Conservation (phyloP, 768 basidiomycete species). For the Neoboletus subvelutipes region DNA sequence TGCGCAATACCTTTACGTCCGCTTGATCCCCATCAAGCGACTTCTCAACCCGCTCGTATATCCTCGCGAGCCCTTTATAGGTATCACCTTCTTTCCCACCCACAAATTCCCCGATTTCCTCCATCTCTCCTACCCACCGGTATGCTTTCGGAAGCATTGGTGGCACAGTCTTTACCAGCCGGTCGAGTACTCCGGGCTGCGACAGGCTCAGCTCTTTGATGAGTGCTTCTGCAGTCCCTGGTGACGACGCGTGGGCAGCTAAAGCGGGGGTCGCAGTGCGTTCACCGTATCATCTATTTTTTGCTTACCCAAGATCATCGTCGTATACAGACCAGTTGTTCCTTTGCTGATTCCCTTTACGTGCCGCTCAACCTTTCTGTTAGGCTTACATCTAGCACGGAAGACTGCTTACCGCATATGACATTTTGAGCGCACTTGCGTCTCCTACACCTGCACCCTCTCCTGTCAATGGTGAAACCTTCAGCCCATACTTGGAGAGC, state of each 20-base stretch:
- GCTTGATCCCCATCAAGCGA: conserved; percentile 38
- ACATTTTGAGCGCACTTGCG: conserved; percentile 65
- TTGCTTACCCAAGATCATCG: conserved; percentile 52
- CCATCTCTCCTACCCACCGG: conserved; percentile 62
- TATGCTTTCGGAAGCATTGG: conserved; percentile 62
- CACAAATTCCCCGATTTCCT: conserved; percentile 60
- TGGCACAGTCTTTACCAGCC: conserved; percentile 40
- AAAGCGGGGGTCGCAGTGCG: conserved; percentile 2
- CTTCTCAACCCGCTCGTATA: conserved; percentile 45
- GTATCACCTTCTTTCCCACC: conserved; percentile 44
- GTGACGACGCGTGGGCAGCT: conserved; percentile 59
- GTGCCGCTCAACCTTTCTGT: neutral
- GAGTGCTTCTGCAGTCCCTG: conserved; percentile 59
- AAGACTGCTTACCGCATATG: conserved; percentile 50
- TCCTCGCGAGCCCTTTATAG: conserved; percentile 46
- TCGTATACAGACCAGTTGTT: conserved; percentile 48
- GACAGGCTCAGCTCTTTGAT: conserved; percentile 47
- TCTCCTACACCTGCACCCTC: conserved; percentile 52
- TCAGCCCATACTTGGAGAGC: conserved; percentile 45
- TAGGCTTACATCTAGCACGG: neutral
- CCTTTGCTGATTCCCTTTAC: conserved; percentile 57
- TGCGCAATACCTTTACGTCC: conserved; percentile 41
- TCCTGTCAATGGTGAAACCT: conserved; percentile 44
- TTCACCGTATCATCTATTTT: neutral
- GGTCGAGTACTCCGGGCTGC: conserved; percentile 44